These are phyloP conservation scores for Hypoxylon sp. DNA, from an alignment of 2,329 filamentous ascomycete genomes.

Conservation along the genomic window DNA sequence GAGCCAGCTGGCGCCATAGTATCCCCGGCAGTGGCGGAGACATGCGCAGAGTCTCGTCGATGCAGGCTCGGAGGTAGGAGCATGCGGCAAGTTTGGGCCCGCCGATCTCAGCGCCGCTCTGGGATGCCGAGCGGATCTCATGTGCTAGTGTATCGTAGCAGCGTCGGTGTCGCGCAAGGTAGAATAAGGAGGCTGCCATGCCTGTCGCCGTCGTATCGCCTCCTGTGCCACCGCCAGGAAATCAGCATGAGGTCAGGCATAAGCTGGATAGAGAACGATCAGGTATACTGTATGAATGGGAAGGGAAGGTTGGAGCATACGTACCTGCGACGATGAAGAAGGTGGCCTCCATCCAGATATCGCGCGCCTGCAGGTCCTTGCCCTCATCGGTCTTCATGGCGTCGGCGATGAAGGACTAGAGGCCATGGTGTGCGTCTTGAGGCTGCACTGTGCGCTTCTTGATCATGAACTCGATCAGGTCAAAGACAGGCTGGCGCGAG, in stretches of 20 bases:
- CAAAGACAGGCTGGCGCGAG: slow-evolving; percentile 6
- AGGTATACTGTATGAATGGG: neutral
- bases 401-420: slow-evolving; percentile 32
- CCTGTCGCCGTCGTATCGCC: slow-evolving; percentile 39
- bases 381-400: slow-evolving; percentile 19
- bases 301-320: neutral
- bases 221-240: slow-evolving; percentile 1
- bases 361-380: slow-evolving; percentile 31
- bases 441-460: slow-evolving; percentile 24
- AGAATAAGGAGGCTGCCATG: slow-evolving; percentile 39
- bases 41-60: slow-evolving; percentile 35
- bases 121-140: slow-evolving; percentile 32
- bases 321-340: slow-evolving; percentile 45
- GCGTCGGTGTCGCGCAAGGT: slow-evolving; percentile 32
- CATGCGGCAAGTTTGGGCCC: slow-evolving; percentile 29
- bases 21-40: slow-evolving; percentile 30
- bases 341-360: slow-evolving; percentile 57
- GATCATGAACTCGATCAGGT: slow-evolving; percentile 25
- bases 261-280: too few species aligned
- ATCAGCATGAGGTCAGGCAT: too few species aligned
- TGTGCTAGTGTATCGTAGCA: slow-evolving; percentile 28
- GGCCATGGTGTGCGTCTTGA: slow-evolving; percentile 23
- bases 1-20: slow-evolving; percentile 27
- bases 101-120: slow-evolving; percentile 25
- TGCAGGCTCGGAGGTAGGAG: slow-evolving; percentile 32